Base-by-base conservation (phyloP, 768 basidiomycete genomes). In the Termitomyces sp. region DNA sequence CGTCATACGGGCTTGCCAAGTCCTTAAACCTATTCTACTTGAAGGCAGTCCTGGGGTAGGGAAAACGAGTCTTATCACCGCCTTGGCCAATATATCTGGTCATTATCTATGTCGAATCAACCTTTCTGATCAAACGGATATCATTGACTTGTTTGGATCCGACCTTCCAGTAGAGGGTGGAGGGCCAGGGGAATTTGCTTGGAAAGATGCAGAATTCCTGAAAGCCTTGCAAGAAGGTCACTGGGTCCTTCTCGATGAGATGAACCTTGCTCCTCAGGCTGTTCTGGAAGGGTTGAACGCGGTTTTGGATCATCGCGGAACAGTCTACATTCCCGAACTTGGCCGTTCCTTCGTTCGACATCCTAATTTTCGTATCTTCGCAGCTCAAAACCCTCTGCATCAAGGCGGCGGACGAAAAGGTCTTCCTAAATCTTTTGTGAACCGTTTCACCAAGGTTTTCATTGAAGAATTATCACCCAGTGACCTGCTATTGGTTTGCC, bases 11-110 rank as follows among this genome's bases (percentile, higher is more conserved):
- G 97, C 94, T 3, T 91, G 88, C 59, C 97, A 98, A 69, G 76
- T 98, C 4, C 65, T 74, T 3, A 98, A 98, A 69, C 94, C 97
- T 0, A 92, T 99, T 58, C 79, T 99, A 13, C 79, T 99, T 9
- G 97, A 99, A 68, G 97, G 97, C 1, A 98, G 94, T 71, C 97
- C 97, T 12, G 97, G 97, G 0, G 97, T 98, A 14, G 97, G 97
- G 3, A 99, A 99, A 73, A 98, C 97, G 2, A 97, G 92, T 67
- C 80, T 99, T 4, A 76, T 98, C 50, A 80, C 87, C 18, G 96
- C 97, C 9, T 76, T 99, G 12, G 94, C 94, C 24, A 86, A 85
- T 59, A 74, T 89, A 5, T 76, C 87, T 39, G 92, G 94, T 18
- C 84, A 94, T 67, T 72, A 79, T 29, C 78, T 98, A 31, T 92